These are phyloP conservation scores for Macrophomina pseudophaseolina DNA, from an alignment of 2,329 filamentous ascomycete species.

Conservation along the genomic window DNA sequence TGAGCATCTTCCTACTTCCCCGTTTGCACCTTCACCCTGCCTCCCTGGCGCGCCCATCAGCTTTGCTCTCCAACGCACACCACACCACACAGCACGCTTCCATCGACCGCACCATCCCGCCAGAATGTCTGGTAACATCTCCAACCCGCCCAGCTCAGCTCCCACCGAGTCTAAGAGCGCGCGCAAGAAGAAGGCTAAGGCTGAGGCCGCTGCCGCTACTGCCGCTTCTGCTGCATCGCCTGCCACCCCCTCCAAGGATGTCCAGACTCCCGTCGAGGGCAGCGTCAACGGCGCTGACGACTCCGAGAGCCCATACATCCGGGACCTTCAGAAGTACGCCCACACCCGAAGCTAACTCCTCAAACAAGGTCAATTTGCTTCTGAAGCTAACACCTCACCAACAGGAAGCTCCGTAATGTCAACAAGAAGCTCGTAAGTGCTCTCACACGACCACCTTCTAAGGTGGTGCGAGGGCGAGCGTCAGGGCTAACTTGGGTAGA, in stretches of 20 bases:
- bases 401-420: constrained; percentile 85
- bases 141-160: constrained; percentile 67
- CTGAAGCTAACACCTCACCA: background rate
- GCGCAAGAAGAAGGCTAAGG: constrained; percentile 60
- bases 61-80: background rate
- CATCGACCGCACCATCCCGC: constrained; percentile 4
- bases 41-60: background rate
- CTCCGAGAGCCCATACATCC: constrained; percentile 78
- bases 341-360: background rate
- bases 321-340: constrained; percentile 88
- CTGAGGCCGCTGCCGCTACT: constrained; percentile 41
- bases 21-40: constrained; percentile 2
- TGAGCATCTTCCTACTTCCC: background rate
- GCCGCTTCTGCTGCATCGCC: constrained; percentile 43
- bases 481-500: constrained; percentile 51
- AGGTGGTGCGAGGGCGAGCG: background rate
- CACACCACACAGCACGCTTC: background rate
- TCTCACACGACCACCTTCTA: background rate
- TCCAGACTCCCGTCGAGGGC: constrained; percentile 13
- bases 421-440: constrained; percentile 88
- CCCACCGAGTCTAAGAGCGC: constrained; percentile 59
- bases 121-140: constrained; percentile 67
- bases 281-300: constrained; percentile 63
- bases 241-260: constrained; percentile 21
- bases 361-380: background rate